Evolutionary conservation across 1,139 yeast genomes (phyloP), one percentile per base, ranked within the genome.

Genomic region (Diutina pseudorugosa): DNA sequence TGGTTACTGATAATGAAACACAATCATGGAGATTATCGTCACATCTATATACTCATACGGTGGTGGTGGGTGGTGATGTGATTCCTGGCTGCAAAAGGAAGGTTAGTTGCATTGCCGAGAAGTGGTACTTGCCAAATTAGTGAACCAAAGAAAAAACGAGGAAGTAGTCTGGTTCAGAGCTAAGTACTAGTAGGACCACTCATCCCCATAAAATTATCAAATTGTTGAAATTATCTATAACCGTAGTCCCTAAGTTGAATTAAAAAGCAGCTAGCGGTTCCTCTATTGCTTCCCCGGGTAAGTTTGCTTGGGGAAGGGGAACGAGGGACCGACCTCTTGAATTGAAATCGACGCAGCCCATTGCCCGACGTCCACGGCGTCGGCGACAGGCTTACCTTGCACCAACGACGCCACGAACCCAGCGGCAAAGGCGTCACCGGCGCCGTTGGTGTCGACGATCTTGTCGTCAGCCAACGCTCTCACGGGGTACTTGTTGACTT

Each of bases 371-470:
- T 85, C 89, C 58, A 93, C 76, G 55, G 86, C 73, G 52, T 79
- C 73, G 51, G 75, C 73, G 55, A 90, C 66, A 40, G 77, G 60
- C 70, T 85, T 81, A 60, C 85, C 90, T 70, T 84, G 74, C 54
- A 88, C 95, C 60, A 91, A 73, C 56, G 91, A 94, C 56, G 96
- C 96, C 60, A 91, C 72, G 70, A 93, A 93, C 55, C 98, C 99
- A 65, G 96, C 95, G 55, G 98, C 98, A 66, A 93, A 93, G 23
- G 98, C 98, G 67, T 93, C 99, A 69, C 98, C 99, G 50, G 98
- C 98, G 75, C 98, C 98, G 72, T 93, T 93, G 66, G 98, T 88
- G 73, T 93, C 99, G 55, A 78, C 83, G 58, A 93, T 79, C 69
- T 85, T 75, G 52, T 76, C 71, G 50, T 79, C 64, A 50, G 80